Evolutionary conservation across 2,329 filamentous ascomycete genomes (phyloP), one percentile per base, ranked within the genome.

Genomic region (Talaromyces sp.): DNA sequence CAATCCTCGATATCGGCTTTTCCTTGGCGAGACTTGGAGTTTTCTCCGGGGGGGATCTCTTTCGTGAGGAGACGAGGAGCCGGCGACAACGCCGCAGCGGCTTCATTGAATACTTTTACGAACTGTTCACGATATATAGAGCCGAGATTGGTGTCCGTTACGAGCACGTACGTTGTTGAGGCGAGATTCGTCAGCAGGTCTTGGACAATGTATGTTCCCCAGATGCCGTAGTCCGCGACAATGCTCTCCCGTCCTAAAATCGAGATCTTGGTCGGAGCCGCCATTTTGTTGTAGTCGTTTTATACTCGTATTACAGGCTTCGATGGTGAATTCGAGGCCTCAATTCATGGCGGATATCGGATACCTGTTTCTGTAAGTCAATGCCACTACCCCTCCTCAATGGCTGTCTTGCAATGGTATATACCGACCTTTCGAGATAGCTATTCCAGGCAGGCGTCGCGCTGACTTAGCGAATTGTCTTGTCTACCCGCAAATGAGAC

Each of bases 1-100:
- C 95, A 99, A 79, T 99, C 95, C 78, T 99, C 95, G 62, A 99
- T 93, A 72, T 94, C 90, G 54, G 90, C 93, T 80, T 98, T 98
- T 61, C 93, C 97, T 76, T 93, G 89, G 69, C 95, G 87, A 70
- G 91, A 92, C 80, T 99, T 99, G 62, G 93, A 97, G 66, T 88
- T 91, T 81, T 99, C 95, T 66, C 95, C 95, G 0, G 95, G 95
- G 2, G 93, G 89, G 67, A 97, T 93, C 70, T 88, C 85, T 78
- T 97, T 95, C 57, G 90, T 90, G 68, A 99, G 86, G 33, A 99
- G 86, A 49, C 93, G 89, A 9, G 88, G 85, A 58, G 81, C 76
- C 13, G 80, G 75, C 63, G 80, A 75, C 59, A 83, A 73, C 67
- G 74, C 80, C 54, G 82, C 79, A 27, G 78, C 75, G 63, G 78